Evolutionary conservation across 192 early-diverging fungal genomes (phyloP), one percentile per base, ranked within the genome.

Genomic region (Coemansia asiatica): DNA sequence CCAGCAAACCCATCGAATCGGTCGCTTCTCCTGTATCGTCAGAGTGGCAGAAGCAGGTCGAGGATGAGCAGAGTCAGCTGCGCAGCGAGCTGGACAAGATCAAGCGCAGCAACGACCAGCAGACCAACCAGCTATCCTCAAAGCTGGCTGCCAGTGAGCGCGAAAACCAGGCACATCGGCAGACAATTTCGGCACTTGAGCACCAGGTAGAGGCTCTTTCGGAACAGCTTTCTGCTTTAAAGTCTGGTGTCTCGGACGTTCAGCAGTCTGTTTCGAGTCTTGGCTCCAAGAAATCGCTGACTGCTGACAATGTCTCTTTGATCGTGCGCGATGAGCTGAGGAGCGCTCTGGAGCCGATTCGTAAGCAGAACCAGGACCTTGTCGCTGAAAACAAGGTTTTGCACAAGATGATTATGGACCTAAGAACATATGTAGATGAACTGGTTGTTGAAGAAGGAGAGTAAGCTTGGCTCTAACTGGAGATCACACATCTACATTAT

Each of bases 371-470:
- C 46, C 49, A 61, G 67, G 70, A 63, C 33, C 70, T 69, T 9
- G 8, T 18, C 3, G 64, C 60, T n/a, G 79, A 73, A 13, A 69
- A 68, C 35, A 76, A 63, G 64, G 23, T 33, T 22, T 36, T 81
- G 31, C 63, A 74, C 63, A 70, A 76, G 66, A 74, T 69, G 64
- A 70, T 82, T 49, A 49, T 6, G 29, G 71, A 70, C n/a, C 58
- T 82, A 26, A 53, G 74, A 6, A 36, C 56, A 10, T 82, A 82
- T 26, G 71, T 82, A 3, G 79, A 82, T 31, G 79, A 82, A 60
- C 71, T 82, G 50, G 74, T 76, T 26, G 79, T 82, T 23, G 79
- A 82, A 15, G 79, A 82, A 13, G 66, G 76, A 33, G 38, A 63
- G 38, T 28, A 7, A 46, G 36, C n/a, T n/a, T n/a, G n/a, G n/a